These are phyloP conservation scores for Trifolium pratense DNA, from an alignment of 306 rosid genomes.

Conservation along the genomic window DNA sequence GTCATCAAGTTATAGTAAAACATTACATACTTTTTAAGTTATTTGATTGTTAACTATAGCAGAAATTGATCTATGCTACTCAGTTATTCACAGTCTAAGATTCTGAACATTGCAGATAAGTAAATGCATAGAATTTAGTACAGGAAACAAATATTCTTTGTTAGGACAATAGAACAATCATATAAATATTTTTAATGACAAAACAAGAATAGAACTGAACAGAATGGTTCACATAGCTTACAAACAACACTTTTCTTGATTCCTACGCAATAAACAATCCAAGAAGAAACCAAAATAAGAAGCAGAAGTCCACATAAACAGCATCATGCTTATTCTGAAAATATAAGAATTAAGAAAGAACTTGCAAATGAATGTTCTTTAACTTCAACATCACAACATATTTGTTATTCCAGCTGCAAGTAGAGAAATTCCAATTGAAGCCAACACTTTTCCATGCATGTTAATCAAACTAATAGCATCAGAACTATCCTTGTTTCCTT, in stretches of 20 bases:
- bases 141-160: slow-evolving; percentile 35
- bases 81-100: not conserved
- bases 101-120: slow-evolving; percentile 16
- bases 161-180: slow-evolving; percentile 27
- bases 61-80: slow-evolving; percentile 1
- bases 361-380: not conserved
- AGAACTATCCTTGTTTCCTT: slow-evolving; percentile 39
- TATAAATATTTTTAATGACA: slow-evolving; percentile 27
- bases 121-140: not conserved
- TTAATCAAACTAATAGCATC: slow-evolving; percentile 26
- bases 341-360: not conserved
- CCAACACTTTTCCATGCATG: slow-evolving; percentile 19
- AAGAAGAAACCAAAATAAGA: slow-evolving; percentile 35
- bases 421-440: slow-evolving; percentile 42
- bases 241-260: slow-evolving; percentile 29
- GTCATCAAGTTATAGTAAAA: slow-evolving; percentile 8
- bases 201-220: slow-evolving; percentile 28
- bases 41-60: not conserved
- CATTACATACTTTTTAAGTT: not conserved
- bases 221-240: slow-evolving; percentile 23
- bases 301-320: slow-evolving; percentile 32
- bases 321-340: slow-evolving; percentile 22
- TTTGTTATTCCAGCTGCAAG: slow-evolving; percentile 27
- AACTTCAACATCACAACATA: slow-evolving; percentile 20
- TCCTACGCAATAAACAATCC: slow-evolving; percentile 1